These are phyloP conservation scores for Peronospora belbahrii DNA, from an alignment of 352 stramenopile species.

Conservation along the genomic window DNA sequence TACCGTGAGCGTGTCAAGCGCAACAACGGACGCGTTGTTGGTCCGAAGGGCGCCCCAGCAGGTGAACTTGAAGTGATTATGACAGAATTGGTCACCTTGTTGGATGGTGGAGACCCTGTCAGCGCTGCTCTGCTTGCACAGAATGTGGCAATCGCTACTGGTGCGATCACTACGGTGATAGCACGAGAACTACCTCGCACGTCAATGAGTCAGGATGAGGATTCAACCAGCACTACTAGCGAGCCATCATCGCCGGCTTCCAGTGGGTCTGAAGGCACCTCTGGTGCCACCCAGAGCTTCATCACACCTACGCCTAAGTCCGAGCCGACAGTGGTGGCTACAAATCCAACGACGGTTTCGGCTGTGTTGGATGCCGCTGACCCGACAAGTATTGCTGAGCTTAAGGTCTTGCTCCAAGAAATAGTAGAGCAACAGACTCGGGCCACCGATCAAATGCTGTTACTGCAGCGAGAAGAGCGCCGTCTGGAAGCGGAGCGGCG, in stretches of 20 bases:
- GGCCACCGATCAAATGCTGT: slow-evolving; percentile 18
- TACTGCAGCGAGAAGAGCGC: slow-evolving; percentile 26
- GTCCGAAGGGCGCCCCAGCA: slow-evolving; percentile 17
- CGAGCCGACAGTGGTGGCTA: background rate
- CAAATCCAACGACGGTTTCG: background rate
- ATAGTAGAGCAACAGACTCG: slow-evolving; percentile 26
- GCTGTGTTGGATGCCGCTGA: slow-evolving; percentile 6
- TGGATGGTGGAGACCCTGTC: slow-evolving; percentile 22
- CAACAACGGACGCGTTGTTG: slow-evolving; percentile 26
- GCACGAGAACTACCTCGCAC: background rate
- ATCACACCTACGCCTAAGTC: slow-evolving; percentile 3
- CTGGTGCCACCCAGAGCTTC: slow-evolving; percentile 10
- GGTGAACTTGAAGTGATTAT: slow-evolving; percentile 29
- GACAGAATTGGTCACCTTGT: slow-evolving; percentile 25
- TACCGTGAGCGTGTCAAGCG: slow-evolving; percentile 27
- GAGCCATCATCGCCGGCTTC: slow-evolving; percentile 9
- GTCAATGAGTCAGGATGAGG: slow-evolving; percentile 13
- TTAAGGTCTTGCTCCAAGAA: slow-evolving; percentile 23
- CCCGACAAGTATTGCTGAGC: slow-evolving; percentile 13
- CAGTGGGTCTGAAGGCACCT: background rate
- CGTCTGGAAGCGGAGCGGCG: slow-evolving; percentile 20
- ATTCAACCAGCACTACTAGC: slow-evolving; percentile 12
- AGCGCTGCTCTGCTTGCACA: slow-evolving; percentile 20
- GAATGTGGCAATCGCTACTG: slow-evolving; percentile 20
- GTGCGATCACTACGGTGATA: background rate